phyloP scores from a whole-genome alignment of 2,329 filamentous ascomycete genomes.

The Aspergillus fructus region DNA sequence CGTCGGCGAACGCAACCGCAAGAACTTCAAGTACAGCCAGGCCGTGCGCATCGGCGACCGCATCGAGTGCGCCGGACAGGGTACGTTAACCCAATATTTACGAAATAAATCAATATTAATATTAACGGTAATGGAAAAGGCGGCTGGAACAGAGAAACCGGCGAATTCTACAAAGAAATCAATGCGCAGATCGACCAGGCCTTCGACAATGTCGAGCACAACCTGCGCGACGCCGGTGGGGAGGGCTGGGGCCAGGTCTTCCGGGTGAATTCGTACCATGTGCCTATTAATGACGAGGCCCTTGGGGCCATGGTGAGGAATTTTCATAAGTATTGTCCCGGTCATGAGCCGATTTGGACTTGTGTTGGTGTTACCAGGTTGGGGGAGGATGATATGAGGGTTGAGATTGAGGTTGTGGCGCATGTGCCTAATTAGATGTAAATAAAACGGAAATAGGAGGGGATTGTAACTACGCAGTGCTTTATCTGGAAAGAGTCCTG shows the following conservation, averaged over 20 bases:
- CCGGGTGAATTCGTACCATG: constrained; percentile 49
- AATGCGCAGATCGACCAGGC: constrained; percentile 52
- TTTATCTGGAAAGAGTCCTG: too few species aligned
- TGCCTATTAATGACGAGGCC: constrained; percentile 43
- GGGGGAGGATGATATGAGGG: constrained; percentile 52
- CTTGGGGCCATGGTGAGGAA: constrained; percentile 46
- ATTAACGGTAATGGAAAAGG: constrained; percentile 10
- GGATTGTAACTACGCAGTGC: too few species aligned
- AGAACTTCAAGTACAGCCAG: constrained; percentile 46
- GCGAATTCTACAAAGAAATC: constrained; percentile 34
- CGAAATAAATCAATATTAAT: too few species aligned
- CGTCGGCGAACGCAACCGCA: constrained; percentile 35
- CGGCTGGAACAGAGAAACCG: constrained; percentile 33
- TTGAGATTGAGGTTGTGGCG: constrained; percentile 60
- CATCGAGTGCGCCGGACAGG: constrained; percentile 43
- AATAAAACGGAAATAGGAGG: too few species aligned
- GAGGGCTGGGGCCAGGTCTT: constrained; percentile 51
- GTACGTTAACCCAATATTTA: background rate
- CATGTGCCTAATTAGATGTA: constrained; percentile 30
- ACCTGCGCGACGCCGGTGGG: constrained; percentile 54
- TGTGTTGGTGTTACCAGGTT: constrained; percentile 52
- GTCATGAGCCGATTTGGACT: constrained; percentile 57
- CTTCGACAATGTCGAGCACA: constrained; percentile 57
- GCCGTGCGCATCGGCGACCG: constrained; percentile 50
- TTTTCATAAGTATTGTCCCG: constrained; percentile 52